Percentiles rank a stretch among this genome's conserved stretches.
These are phyloP conservation scores for Agaricus sinodeliciosus DNA, from an alignment of 768 basidiomycete species.

Conservation along the genomic window DNA sequence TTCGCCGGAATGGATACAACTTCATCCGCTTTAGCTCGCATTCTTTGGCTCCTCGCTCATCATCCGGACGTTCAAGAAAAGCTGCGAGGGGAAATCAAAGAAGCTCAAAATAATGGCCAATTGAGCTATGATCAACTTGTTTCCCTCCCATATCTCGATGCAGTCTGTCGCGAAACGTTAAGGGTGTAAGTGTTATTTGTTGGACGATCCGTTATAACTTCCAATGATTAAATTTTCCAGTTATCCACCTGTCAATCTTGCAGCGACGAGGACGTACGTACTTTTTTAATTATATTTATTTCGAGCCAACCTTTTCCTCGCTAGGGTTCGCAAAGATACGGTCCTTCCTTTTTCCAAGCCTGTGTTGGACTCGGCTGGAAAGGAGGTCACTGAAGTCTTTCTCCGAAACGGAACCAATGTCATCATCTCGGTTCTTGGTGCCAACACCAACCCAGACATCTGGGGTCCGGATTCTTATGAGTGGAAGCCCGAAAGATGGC, in stretches of 20 bases:
- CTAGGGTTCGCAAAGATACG: slow-evolving; percentile 17
- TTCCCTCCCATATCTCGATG: slow-evolving; percentile 29
- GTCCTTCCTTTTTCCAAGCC: slow-evolving; percentile 20
- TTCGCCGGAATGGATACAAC: slow-evolving; percentile 22
- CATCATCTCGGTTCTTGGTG: slow-evolving; percentile 23
- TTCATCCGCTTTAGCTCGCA: slow-evolving; percentile 16
- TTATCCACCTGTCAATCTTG: slow-evolving; percentile 18
- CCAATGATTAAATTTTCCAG: not conserved
- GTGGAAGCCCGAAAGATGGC: slow-evolving; percentile 47
- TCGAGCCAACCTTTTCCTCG: not conserved
- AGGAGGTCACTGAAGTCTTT: slow-evolving; percentile 22
- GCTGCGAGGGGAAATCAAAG: slow-evolving; percentile 16
- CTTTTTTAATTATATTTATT: not conserved
- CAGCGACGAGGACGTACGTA: slow-evolving; percentile 15
- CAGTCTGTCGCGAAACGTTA: slow-evolving; percentile 30
- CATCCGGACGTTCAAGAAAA: slow-evolving; percentile 17
- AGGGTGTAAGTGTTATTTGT: slow-evolving; percentile 22
- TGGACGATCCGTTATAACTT: not conserved
- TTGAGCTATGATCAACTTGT: slow-evolving; percentile 32
- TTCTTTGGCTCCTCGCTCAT: slow-evolving; percentile 14
- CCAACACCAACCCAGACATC: slow-evolving; percentile 31
- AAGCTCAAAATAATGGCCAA: slow-evolving; percentile 21
- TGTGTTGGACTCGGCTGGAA: slow-evolving; percentile 18
- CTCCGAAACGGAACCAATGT: slow-evolving; percentile 31
- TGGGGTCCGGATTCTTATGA: slow-evolving; percentile 43